phyloP scores from a whole-genome alignment of 2,329 filamentous ascomycete species.

The Bipolaris bicolor region DNA sequence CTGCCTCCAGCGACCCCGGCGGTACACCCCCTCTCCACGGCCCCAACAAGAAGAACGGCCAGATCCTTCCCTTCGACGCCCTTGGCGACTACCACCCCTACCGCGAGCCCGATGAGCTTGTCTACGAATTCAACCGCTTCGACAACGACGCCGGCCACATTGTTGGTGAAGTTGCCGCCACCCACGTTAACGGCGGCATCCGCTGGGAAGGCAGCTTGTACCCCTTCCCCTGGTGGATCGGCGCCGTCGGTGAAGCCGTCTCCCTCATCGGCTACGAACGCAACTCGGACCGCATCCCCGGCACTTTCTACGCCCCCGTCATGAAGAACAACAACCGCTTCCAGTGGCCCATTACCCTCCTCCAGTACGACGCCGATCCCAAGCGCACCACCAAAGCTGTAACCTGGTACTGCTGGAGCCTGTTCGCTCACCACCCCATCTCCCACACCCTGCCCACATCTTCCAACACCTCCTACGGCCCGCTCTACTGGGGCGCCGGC shows the following conservation, averaged over 20 bases:
- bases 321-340: conserved; percentile 45
- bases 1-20: conserved; percentile 38
- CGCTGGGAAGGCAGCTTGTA: conserved; percentile 36
- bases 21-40: conserved; percentile 41
- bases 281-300: conserved; percentile 65
- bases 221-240: conserved; percentile 54
- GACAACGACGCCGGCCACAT: conserved; percentile 49
- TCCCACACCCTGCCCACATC: conserved; percentile 52
- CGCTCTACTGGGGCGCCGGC: conserved; percentile 56
- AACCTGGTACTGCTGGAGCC: conserved; percentile 47
- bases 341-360: conserved; percentile 48
- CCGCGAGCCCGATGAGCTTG: conserved; percentile 52
- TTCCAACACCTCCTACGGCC: conserved; percentile 48
- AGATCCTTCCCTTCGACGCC: conserved; percentile 27
- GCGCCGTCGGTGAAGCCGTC: conserved; percentile 68
- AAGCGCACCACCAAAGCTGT: conserved; percentile 37
- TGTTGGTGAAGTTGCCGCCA: conserved; percentile 47
- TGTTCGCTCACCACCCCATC: conserved; percentile 53
- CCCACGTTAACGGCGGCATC: conserved; percentile 38
- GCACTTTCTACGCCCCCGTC: conserved; percentile 49
- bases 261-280: conserved; percentile 69
- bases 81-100: conserved; percentile 54
- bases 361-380: conserved; percentile 51
- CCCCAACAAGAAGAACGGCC: conserved; percentile 37
- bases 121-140: conserved; percentile 51